Evolutionary conservation across 2,329 filamentous ascomycete species (phyloP), one percentile per base, ranked within the genome.

Genomic region (Aspergillus arachidicola): DNA sequence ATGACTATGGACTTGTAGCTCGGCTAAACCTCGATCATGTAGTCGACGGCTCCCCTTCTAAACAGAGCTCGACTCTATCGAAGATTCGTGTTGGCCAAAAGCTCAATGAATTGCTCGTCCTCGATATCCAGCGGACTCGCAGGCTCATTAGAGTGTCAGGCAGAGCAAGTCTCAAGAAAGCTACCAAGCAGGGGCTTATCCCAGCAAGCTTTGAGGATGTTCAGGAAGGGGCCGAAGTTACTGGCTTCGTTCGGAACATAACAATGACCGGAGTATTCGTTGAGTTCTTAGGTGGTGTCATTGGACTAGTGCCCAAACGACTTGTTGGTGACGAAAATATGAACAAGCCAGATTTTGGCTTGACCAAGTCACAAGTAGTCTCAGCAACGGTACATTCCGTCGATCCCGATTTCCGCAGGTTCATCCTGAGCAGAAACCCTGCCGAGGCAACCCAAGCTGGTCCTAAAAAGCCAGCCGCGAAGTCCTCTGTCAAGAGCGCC

Each of bases 221-320:
- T 23, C 86, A 88, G 66, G 85, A 90, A 66, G 91, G 91, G 34
- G 84, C 86, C 38, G 80, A 87, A 28, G 85, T 93, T 9, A 86
- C 88, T 63, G 94, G 94, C 6, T 97, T 94, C 71, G 88, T 99
- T 30, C 89, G 90, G 64, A 96, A 95, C 71, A 90, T 97, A 58
- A 94, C 92, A 0, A 81, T 87, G 2, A 91, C 90, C 10, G 93
- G 91, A 50, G 84, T 94, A 12, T 98, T 97, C 72, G 86, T 97
- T n/a, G 90, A 96, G 72, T 97, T 97, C 76, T 88, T 89, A 46
- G 91, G 89, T 69, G 88, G 87, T 38, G 79, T 96, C 21, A 91
- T 88, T 53, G 94, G 92, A 16, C 81, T 97, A 48, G 81, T 97
- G 34, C 92, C 93, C 43, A 94, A 92, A 78, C 87, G 87, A 23